A percentile compares a stretch with the other conserved stretches of the same genome.
Evolutionary conservation across 208 protist genomes (phyloP).

Genomic region (Leishmania turanica): DNA sequence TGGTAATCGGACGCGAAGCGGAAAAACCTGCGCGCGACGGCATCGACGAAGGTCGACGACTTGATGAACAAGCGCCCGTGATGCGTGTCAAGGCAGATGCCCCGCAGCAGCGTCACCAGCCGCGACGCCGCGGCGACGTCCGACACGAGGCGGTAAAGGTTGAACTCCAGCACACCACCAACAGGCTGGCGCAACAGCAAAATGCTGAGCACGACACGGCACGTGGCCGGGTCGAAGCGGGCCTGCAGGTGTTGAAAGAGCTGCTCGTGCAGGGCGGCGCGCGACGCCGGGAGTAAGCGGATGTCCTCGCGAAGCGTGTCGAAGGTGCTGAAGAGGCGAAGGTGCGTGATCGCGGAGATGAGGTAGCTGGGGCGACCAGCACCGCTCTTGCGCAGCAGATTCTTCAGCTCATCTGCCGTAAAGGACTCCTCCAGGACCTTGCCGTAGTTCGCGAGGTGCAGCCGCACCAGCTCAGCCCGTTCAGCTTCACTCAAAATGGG

Average conservation of each 20-base stretch:
- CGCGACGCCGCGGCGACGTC: conserved; percentile 75
- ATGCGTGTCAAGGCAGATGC: conserved; percentile 57
- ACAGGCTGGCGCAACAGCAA: conserved; percentile 58
- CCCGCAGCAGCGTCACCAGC: conserved; percentile 70
- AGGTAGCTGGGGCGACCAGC: conserved; percentile 70
- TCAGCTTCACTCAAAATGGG: conserved; percentile 58
- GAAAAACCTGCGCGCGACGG: conserved; percentile 58
- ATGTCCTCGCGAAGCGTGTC: conserved; percentile 81
- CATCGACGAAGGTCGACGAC: conserved; percentile 53
- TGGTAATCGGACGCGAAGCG: conserved; percentile 42
- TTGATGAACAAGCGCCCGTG: conserved; percentile 45
- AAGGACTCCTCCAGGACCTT: conserved; percentile 82
- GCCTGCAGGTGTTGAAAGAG: conserved; percentile 60
- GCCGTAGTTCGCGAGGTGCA: conserved; percentile 73
- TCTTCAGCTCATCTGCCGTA: conserved; percentile 64
- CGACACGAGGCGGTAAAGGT: conserved; percentile 75
- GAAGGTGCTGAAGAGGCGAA: conserved; percentile 85
- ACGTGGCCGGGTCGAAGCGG: conserved; percentile 52
- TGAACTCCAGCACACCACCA: conserved; percentile 82
- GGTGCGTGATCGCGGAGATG: conserved; percentile 66
- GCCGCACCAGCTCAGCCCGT: conserved; percentile 70
- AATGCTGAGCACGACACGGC: conserved; percentile 60
- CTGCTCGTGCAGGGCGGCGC: conserved; percentile 49
- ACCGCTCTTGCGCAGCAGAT: conserved; percentile 74
- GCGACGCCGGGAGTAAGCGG: conserved; percentile 54